Percentiles rank a stretch among this genome's conserved stretches.
Conservation (phyloP, 768 basidiomycete genomes). For the Tylopilus cervinicoccineus region DNA sequence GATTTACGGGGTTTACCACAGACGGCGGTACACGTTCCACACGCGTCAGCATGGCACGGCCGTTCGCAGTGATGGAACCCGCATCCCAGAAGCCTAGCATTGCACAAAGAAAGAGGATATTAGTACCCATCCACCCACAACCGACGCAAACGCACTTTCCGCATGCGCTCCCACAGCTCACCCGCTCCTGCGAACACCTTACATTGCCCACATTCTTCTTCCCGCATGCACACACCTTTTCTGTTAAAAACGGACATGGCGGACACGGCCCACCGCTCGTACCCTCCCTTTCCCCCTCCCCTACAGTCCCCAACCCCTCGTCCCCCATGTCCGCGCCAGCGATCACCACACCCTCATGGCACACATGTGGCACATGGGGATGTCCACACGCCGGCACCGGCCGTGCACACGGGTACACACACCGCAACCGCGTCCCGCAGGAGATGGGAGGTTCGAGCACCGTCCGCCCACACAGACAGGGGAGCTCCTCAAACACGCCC, state of each 20-base stretch:
- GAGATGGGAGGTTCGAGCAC: conserved; percentile 84
- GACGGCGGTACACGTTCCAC: conserved; percentile 67
- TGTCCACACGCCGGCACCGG: conserved; percentile 80
- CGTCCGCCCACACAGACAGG: conserved; percentile 85
- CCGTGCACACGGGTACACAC: conserved; percentile 73
- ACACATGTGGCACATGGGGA: conserved; percentile 67
- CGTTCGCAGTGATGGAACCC: conserved; percentile 89
- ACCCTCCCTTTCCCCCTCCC: not conserved
- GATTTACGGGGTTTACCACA: conserved; percentile 87
- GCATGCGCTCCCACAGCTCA: conserved; percentile 82
- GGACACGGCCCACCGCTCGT: conserved; percentile 50
- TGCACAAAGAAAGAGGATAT: not conserved
- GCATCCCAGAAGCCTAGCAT: conserved; percentile 60
- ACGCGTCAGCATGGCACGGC: conserved; percentile 77
- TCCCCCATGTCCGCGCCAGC: conserved; percentile 25
- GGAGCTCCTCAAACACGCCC: conserved; percentile 89
- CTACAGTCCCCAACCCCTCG: conserved; percentile 15
- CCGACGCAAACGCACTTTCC: conserved; percentile 45
- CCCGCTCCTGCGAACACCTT: conserved; percentile 72
- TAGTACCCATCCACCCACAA: not conserved
- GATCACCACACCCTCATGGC: conserved; percentile 63
- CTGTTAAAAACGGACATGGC: conserved; percentile 79
- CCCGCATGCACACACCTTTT: conserved; percentile 84
- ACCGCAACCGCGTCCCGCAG: conserved; percentile 78
- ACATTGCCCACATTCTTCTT: conserved; percentile 79